Base-by-base conservation (phyloP, 129 eudicot species). In the Centaurea solstitialis region DNA sequence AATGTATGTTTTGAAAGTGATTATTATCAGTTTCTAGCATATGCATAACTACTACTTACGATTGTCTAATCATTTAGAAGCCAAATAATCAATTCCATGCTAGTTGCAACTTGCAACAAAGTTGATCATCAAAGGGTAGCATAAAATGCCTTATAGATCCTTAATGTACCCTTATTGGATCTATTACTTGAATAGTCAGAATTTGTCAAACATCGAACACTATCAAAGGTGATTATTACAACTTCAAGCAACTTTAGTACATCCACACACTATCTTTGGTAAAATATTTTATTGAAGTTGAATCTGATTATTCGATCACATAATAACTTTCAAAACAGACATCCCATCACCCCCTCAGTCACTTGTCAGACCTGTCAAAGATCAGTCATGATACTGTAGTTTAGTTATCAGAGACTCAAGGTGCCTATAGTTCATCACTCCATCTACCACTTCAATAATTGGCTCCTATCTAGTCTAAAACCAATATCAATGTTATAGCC, bases 361-460 rank as follows among this genome's bases (percentile, higher is more conserved):
- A n/a, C 33, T 41, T 68, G 65, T 53, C 67, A 26, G 26, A 38
- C 78, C 68, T 30, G 61, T 30, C 79, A n/a, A 75, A 30, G 68
- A 73, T 18, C 68, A n/a, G 33, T 57, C 69, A 57, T 30, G 2
- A 28, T 41, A 43, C 3, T 77, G 23, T 23, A 66, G 20, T 3
- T 45, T 47, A 47, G 20, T 41, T 33, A n/a, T 5, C 2, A 33
- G 37, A 3, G 4, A 33, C 37, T 33, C 2, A 33, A 33, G 37
- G n/a, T n/a, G n/a, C n/a, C n/a, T 33, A 33, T 38, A 35, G 68
- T 23, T 21, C 76, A 47, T 11, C 61, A 47, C 61, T 47, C 47
- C 47, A 40, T 39, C 9, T 40, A 72, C 76, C 76, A 37, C 50
- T 70, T 28, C 23, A 21, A 73, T 28, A 41, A 39, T 30, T 20